These are phyloP conservation scores for Dacryopinax primogenitus DNA, from an alignment of 768 basidiomycete species.

Conservation along the genomic window DNA sequence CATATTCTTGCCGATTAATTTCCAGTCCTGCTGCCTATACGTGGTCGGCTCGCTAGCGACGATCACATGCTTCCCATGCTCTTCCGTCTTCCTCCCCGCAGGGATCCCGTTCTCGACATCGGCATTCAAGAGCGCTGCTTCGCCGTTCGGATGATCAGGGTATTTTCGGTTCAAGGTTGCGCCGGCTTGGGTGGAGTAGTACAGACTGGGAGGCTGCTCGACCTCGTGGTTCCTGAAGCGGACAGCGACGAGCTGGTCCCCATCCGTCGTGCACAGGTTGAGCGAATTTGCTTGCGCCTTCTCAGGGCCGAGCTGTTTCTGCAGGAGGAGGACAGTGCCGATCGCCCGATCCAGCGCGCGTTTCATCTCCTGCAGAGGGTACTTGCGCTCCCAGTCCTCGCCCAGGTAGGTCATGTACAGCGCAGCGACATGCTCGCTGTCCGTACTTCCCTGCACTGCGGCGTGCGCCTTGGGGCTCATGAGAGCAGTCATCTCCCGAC, in stretches of 20 bases:
- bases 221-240: slow-evolving; percentile 25
- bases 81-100: slow-evolving; percentile 15
- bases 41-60: slow-evolving; percentile 29
- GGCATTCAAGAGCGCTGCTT: slow-evolving; percentile 15
- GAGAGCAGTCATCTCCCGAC: not conserved
- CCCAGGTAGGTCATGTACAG: slow-evolving; percentile 26
- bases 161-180: slow-evolving; percentile 27
- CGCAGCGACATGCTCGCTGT: slow-evolving; percentile 24
- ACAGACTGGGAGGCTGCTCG: slow-evolving; percentile 27
- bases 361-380: slow-evolving; percentile 22
- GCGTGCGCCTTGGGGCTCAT: slow-evolving; percentile 2
- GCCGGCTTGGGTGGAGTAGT: slow-evolving; percentile 27
- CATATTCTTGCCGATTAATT: slow-evolving; percentile 24
- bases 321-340: slow-evolving; percentile 20
- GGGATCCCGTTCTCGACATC: slow-evolving; percentile 10
- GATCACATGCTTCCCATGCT: slow-evolving; percentile 28
- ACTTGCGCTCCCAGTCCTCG: slow-evolving; percentile 19
- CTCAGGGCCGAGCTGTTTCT: slow-evolving; percentile 17
- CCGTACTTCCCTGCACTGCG: slow-evolving; percentile 24
- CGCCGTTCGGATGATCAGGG: slow-evolving; percentile 26
- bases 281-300: slow-evolving; percentile 22
- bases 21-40: slow-evolving; percentile 24
- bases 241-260: slow-evolving; percentile 25
- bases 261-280: slow-evolving; percentile 26
- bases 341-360: slow-evolving; percentile 22